These are phyloP conservation scores for Xerocomellus amylosporus DNA, from an alignment of 768 basidiomycete species.

Conservation along the genomic window DNA sequence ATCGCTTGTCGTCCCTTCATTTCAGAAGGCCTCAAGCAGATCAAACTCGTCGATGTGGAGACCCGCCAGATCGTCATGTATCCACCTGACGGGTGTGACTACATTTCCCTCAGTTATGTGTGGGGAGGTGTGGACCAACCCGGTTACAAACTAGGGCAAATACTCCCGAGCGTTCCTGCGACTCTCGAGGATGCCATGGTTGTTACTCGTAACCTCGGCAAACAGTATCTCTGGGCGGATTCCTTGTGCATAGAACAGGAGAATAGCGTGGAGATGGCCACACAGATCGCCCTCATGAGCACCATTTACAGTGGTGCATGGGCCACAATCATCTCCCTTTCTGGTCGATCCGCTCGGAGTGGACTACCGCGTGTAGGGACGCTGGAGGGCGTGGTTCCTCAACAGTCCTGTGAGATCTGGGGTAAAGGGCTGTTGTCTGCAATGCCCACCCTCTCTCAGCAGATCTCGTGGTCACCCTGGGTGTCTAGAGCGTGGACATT, in stretches of 20 bases:
- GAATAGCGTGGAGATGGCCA: slow-evolving; percentile 2
- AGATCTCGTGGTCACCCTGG: slow-evolving; percentile 14
- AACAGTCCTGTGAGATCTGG: slow-evolving; percentile 3
- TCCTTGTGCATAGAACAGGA: slow-evolving; percentile 18
- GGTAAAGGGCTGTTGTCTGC: slow-evolving; percentile 6
- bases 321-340: slow-evolving; percentile 13
- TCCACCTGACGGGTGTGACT: slow-evolving; percentile 6
- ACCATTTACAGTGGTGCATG: slow-evolving; percentile 15
- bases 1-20: slow-evolving; percentile 1
- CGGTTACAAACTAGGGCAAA: slow-evolving; percentile 7
- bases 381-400: slow-evolving; percentile 5
- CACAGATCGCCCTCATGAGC: slow-evolving; percentile 16
- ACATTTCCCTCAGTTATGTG: slow-evolving; percentile 17
- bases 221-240: slow-evolving; percentile 19
- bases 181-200: slow-evolving; percentile 20
- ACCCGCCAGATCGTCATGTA: slow-evolving; percentile 7
- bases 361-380: slow-evolving; percentile 18
- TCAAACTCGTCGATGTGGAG: slow-evolving; percentile 9
- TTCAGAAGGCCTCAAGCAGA: slow-evolving; percentile 4
- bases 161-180: slow-evolving; percentile 9
- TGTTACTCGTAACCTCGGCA: slow-evolving; percentile 11
- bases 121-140: slow-evolving; percentile 13
- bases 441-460: slow-evolving; percentile 9
- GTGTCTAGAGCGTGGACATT: slow-evolving; percentile 15
- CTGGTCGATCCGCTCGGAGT: slow-evolving; percentile 1